Evolutionary conservation across 257 asterid species (phyloP).

Genomic region (Cruciata laevipes): DNA sequence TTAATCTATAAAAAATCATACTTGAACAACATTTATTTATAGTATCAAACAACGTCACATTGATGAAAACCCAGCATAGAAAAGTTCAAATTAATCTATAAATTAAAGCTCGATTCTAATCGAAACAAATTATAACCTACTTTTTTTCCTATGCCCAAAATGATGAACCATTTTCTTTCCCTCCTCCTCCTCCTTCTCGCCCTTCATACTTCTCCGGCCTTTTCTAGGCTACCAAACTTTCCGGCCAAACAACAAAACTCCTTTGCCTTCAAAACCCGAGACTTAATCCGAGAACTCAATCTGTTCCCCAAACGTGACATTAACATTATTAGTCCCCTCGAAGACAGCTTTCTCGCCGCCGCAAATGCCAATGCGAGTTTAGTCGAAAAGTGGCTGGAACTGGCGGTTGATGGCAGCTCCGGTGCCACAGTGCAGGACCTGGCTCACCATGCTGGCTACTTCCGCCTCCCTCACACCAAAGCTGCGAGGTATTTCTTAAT

Average conservation of each 20-base stretch:
- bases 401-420: conserved; percentile 29
- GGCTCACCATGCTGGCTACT: conserved; percentile 74
- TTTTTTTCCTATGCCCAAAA: not conserved
- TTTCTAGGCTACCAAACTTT: not conserved
- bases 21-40: too few relatives aligned
- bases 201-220: not conserved
- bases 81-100: not conserved
- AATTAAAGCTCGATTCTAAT: not conserved
- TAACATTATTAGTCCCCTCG: too few relatives aligned
- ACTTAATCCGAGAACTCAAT: conserved; percentile 1
- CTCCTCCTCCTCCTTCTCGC: not conserved
- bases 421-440: conserved; percentile 37
- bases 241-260: not conserved
- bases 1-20: too few relatives aligned
- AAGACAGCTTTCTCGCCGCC: not conserved
- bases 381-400: conserved; percentile 45
- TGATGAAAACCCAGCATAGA: not conserved
- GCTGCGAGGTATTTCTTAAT: conserved; percentile 50
- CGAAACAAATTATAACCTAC: not conserved
- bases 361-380: conserved; percentile 13
- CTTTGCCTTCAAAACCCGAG: not conserved
- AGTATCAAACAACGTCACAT: too few relatives aligned
- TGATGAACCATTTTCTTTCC: not conserved
- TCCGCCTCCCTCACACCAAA: conserved; percentile 39
- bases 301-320: too few relatives aligned